These are phyloP conservation scores for Tetrahymena malaccensis DNA, from an alignment of 73 alveolate genomes.

Conservation along the genomic window DNA sequence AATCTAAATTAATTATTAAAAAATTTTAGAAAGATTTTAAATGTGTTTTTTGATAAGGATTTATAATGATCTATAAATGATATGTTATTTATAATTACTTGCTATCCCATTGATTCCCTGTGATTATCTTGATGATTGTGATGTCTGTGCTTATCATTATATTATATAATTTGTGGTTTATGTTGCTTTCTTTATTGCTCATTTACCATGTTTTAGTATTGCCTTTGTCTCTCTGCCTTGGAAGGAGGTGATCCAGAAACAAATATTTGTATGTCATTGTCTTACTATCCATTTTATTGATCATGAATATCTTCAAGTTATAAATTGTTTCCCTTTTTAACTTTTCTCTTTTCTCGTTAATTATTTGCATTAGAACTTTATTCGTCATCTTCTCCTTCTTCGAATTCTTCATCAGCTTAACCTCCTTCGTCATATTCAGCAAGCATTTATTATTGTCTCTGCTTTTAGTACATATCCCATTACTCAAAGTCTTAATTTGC, in stretches of 20 bases:
- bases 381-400: not conserved
- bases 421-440: not conserved
- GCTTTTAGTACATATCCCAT: not conserved
- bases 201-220: not conserved
- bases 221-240: not conserved
- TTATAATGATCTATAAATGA: too few species aligned
- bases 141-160: not conserved
- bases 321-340: not conserved
- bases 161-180: not conserved
- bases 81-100: not conserved
- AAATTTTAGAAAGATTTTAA: too few species aligned
- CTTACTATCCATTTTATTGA: not conserved
- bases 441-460: not conserved
- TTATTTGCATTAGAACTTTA: not conserved
- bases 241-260: not conserved
- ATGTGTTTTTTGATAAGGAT: too few species aligned
- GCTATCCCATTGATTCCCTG: not conserved
- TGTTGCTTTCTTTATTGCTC: not conserved
- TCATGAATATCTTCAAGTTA: not conserved
- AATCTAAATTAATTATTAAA: not conserved
- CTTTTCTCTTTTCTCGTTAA: not conserved
- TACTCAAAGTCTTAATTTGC: not conserved
- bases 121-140: not conserved
- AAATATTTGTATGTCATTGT: not conserved
- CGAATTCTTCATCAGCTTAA: not conserved